phyloP scores from a whole-genome alignment of 768 basidiomycete genomes.

The Termitomyces eurrhizus region DNA sequence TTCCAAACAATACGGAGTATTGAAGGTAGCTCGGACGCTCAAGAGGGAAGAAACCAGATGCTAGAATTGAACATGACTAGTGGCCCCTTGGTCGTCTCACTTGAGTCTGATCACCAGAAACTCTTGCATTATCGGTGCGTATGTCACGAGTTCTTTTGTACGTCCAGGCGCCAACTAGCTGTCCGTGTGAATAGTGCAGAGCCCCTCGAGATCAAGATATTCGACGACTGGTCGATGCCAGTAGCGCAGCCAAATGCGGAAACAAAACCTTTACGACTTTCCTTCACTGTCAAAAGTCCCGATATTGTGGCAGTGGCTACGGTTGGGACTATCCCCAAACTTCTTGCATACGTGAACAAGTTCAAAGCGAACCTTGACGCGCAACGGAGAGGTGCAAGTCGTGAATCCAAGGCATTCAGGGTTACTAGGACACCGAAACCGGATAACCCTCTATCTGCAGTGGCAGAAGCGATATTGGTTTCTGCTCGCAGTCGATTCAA shows the following conservation, averaged over 20 bases:
- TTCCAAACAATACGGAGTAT: conserved; percentile 71
- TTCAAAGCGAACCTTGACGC: conserved; percentile 69
- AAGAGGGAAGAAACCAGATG: conserved; percentile 44
- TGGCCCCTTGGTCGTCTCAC: conserved; percentile 57
- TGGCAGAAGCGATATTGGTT: conserved; percentile 81
- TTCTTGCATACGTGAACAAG: conserved; percentile 70
- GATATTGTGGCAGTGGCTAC: conserved; percentile 66
- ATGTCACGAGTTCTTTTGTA: not conserved
- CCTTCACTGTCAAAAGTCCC: conserved; percentile 72
- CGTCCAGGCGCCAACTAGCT: conserved; percentile 1
- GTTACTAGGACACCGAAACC: conserved; percentile 69
- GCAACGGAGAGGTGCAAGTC: conserved; percentile 72
- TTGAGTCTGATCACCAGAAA: conserved; percentile 76
- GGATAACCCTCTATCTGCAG: conserved; percentile 76
- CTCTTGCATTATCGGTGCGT: conserved; percentile 69
- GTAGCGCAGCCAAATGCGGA: conserved; percentile 34
- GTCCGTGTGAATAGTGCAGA: conserved; percentile 51
- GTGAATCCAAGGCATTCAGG: conserved; percentile 76
- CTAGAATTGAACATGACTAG: conserved; percentile 74
- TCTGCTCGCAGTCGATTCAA: conserved; percentile 70
- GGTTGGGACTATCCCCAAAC: conserved; percentile 72
- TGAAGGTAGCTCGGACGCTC: conserved; percentile 31
- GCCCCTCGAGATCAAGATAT: conserved; percentile 69
- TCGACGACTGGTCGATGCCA: conserved; percentile 76
- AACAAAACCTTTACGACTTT: conserved; percentile 56